Evolutionary conservation across 805 yeast genomes (phyloP), one percentile per base, ranked within the genome.

Genomic region (Schwanniomyces vanrijiae): DNA sequence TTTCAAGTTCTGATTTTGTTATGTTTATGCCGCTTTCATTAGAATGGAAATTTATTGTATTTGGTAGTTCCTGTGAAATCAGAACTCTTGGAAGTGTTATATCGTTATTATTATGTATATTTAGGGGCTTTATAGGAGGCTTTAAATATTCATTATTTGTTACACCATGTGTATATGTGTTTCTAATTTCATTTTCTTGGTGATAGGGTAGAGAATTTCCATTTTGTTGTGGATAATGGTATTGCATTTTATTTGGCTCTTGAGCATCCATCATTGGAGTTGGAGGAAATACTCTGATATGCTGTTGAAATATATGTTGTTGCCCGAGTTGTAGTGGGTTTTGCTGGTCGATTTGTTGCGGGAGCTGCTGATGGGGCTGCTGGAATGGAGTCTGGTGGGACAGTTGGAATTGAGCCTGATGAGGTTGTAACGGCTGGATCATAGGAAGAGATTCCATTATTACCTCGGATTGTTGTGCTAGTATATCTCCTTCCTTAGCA

Each of bases 301-400:
- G 35, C 20, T 19, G 45, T 14, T 25, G 34, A 16, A 16, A 47
- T 11, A 13, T 44, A 13, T 24, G 43, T 21, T 24, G 37, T 18
- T 43, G 48, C 16, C 14, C 42, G 7, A 10, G 25, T 28, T 25
- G 48, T 6, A 39, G 44, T 38, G 42, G 47, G 10, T 25, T 40
- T 26, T 49, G 55, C n/a, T 18, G 46, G 48, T 10, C 8, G 41
- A 20, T 2, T n/a, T 14, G 29, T 21, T 14, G 41, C 4, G 29
- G 26, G 5, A 24, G 13, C 10, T 22, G 41, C 8, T 38, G 42
- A 6, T 6, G 6, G 5, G 8, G 14, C 14, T 26, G 33, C 24
- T 48, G 51, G 4, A 21, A 13, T 5, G 10, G 49, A n/a, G n/a
- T n/a, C n/a, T n/a, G n/a, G n/a, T n/a, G n/a, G n/a, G n/a, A n/a